phyloP scores from a whole-genome alignment of 805 yeast genomes.

The Zygoascus biomembranicola region DNA sequence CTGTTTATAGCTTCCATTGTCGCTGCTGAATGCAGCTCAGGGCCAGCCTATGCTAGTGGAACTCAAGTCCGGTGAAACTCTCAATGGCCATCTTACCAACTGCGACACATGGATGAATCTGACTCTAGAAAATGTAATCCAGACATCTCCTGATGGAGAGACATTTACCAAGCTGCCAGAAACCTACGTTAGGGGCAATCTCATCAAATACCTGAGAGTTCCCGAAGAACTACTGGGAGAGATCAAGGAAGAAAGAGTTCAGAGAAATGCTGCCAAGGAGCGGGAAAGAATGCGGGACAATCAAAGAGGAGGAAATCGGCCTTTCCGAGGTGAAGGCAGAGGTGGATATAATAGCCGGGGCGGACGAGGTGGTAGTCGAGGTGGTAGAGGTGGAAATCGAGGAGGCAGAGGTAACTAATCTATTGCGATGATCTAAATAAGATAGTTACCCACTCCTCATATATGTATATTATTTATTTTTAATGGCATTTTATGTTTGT shows the following conservation, averaged over 20 bases:
- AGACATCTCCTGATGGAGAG: constrained; percentile 41
- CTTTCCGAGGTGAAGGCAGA: constrained; percentile 6
- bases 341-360: constrained; percentile 7
- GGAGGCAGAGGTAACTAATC: neutral
- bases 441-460: neutral
- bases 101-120: constrained; percentile 97
- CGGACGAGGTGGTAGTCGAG: constrained; percentile 4
- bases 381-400: neutral
- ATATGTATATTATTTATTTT: neutral
- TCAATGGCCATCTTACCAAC: constrained; percentile 73
- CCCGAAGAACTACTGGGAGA: constrained; percentile 33
- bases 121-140: constrained; percentile 68
- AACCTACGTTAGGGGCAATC: constrained; percentile 71
- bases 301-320: constrained; percentile 11
- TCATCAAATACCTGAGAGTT: constrained; percentile 34
- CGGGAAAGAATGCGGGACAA: constrained; percentile 5
- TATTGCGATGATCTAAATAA: neutral
- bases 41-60: constrained; percentile 83
- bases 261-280: constrained; percentile 16
- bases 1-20: constrained; percentile 62
- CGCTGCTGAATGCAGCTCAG: constrained; percentile 82
- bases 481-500: neutral
- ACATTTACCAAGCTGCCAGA: constrained; percentile 58
- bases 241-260: constrained; percentile 33
- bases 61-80: constrained; percentile 82